Conservation (phyloP, 2,329 filamentous ascomycete species). For the Ophiostoma quercus region DNA sequence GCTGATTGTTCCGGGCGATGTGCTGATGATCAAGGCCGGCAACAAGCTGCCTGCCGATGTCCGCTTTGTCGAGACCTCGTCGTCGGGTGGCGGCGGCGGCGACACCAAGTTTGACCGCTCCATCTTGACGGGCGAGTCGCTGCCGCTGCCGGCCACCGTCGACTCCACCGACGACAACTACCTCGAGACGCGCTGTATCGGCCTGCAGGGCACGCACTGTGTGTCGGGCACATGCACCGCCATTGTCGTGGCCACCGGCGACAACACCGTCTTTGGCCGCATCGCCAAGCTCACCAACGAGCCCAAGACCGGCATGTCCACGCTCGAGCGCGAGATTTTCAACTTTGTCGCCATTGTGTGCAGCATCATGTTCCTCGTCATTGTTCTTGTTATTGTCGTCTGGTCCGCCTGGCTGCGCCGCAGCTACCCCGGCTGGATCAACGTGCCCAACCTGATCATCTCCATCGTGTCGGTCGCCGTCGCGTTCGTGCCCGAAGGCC, state of each 20-base stretch:
- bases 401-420: conserved; percentile 68
- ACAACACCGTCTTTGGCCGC: conserved; percentile 68
- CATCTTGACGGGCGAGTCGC: conserved; percentile 66
- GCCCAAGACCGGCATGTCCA: conserved; percentile 62
- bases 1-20: conserved; percentile 66
- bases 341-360: conserved; percentile 69
- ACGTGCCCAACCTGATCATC: conserved; percentile 66
- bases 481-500: conserved; percentile 70
- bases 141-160: conserved; percentile 57
- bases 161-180: conserved; percentile 68
- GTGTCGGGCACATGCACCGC: conserved; percentile 62
- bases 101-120: conserved; percentile 69
- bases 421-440: conserved; percentile 64
- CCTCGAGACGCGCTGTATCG: conserved; percentile 70
- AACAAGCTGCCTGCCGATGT: conserved; percentile 71
- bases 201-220: conserved; percentile 74
- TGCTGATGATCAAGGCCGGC: conserved; percentile 63
- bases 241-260: conserved; percentile 66
- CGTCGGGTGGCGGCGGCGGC: conserved; percentile 32
- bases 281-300: conserved; percentile 68
- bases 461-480: conserved; percentile 67
- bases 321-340: conserved; percentile 66
- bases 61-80: conserved; percentile 60
- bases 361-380: conserved; percentile 60
- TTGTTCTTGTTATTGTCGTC: conserved; percentile 58